Percentiles rank a stretch among this genome's conserved stretches.
These are phyloP conservation scores for Pythium rhizo-oryzae DNA, from an alignment of 352 stramenopile genomes.

Conservation along the genomic window DNA sequence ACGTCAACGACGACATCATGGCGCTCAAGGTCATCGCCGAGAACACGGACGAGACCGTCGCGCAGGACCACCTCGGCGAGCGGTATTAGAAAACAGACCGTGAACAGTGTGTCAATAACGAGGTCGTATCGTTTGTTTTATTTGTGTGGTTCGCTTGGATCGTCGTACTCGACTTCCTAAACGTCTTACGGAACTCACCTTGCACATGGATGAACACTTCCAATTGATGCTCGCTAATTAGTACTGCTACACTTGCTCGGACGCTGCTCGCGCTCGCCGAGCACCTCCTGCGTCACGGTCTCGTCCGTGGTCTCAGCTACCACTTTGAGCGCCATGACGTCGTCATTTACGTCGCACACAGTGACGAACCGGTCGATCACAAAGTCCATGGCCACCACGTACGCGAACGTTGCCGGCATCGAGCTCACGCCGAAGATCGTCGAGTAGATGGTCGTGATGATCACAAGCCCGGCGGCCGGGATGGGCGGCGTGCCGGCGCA, in stretches of 20 bases:
- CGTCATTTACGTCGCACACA: slow-evolving; percentile 65
- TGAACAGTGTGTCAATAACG: background rate
- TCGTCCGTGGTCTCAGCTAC: slow-evolving; percentile 17
- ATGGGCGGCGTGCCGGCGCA: slow-evolving; percentile 59
- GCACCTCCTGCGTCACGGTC: slow-evolving; percentile 11
- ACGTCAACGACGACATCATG: slow-evolving; percentile 81
- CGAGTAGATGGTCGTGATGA: slow-evolving; percentile 12
- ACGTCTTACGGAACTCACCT: too few relatives aligned
- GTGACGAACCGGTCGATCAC: slow-evolving; percentile 63
- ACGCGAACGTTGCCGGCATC: slow-evolving; percentile 51
- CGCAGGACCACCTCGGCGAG: slow-evolving; percentile 51
- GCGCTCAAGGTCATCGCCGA: slow-evolving; percentile 71
- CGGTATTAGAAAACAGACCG: slow-evolving; percentile 18
- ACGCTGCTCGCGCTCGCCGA: slow-evolving; percentile 36
- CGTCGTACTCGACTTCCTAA: too few relatives aligned
- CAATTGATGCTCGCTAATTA: background rate
- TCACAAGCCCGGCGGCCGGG: slow-evolving; percentile 39
- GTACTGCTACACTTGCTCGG: background rate
- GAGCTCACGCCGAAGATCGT: slow-evolving; percentile 31
- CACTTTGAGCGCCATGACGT: slow-evolving; percentile 28
- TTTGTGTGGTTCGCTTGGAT: too few relatives aligned
- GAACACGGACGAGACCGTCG: slow-evolving; percentile 68
- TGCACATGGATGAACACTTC: background rate
- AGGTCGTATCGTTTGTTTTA: background rate
- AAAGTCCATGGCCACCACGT: slow-evolving; percentile 39